Percentiles rank a stretch among this genome's conserved stretches.
Conservation (phyloP, 2,329 filamentous ascomycete species). For the Byssochlamys sp. region DNA sequence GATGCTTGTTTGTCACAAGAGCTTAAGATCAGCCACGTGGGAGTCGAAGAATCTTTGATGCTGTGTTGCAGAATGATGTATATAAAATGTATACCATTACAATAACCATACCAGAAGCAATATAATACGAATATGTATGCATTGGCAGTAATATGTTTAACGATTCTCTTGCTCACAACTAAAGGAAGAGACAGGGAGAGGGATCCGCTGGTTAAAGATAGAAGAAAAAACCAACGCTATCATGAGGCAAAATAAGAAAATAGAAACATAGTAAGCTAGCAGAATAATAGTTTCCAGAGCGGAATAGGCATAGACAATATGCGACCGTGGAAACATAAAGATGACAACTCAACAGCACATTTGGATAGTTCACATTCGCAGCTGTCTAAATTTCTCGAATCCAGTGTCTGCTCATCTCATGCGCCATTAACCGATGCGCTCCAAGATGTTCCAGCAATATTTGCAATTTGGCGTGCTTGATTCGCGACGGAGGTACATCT, state of each 20-base stretch:
- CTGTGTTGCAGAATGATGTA: neutral
- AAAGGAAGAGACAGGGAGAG: too few species aligned
- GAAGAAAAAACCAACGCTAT: too few species aligned
- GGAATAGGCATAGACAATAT: neutral
- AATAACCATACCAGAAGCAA: neutral
- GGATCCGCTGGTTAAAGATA: too few species aligned
- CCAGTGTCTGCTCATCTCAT: constrained; percentile 4
- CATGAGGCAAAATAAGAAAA: too few species aligned
- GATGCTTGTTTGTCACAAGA: neutral
- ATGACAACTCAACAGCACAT: neutral
- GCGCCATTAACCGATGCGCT: constrained; percentile 11
- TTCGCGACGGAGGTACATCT: constrained; percentile 2
- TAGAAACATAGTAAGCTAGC: too few species aligned
- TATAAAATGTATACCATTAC: neutral
- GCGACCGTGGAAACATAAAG: neutral
- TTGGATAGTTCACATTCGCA: neutral
- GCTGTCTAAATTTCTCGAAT: neutral
- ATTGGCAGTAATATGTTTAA: too few species aligned
- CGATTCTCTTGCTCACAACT: too few species aligned
- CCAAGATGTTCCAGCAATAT: constrained; percentile 15
- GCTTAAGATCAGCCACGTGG: neutral
- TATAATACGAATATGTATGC: neutral
- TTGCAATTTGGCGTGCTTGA: constrained; percentile 13
- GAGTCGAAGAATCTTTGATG: neutral
- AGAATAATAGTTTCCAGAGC: neutral